phyloP scores from a whole-genome alignment of 2,329 filamentous ascomycete species.

The Hymenoscyphus albidus region DNA sequence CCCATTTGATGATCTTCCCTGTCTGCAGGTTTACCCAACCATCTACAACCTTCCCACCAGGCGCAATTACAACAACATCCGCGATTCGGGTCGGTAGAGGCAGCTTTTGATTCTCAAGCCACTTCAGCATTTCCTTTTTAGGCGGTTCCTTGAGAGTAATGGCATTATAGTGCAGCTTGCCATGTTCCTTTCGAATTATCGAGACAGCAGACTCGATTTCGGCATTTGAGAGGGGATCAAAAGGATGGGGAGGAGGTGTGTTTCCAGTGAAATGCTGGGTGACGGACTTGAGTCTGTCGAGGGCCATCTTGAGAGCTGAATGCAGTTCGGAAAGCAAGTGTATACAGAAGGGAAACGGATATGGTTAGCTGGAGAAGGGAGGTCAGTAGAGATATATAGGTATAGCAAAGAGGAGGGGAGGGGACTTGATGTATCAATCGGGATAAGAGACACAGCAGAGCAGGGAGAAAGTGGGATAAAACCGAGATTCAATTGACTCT shows the following conservation, averaged over 20 bases:
- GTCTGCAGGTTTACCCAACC: slow-evolving; percentile 71
- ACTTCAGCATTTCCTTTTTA: slow-evolving; percentile 78
- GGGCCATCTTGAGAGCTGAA: slow-evolving; percentile 45
- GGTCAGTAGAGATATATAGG: slow-evolving; percentile 7
- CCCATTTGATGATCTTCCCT: slow-evolving; percentile 68
- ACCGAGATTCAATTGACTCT: not conserved
- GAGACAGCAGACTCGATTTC: slow-evolving; percentile 72
- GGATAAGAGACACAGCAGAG: slow-evolving; percentile 6
- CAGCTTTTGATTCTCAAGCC: slow-evolving; percentile 63
- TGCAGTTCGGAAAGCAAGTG: not conserved
- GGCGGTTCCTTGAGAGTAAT: slow-evolving; percentile 80
- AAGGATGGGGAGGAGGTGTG: slow-evolving; percentile 58
- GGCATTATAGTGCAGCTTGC: slow-evolving; percentile 77
- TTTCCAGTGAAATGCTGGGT: slow-evolving; percentile 57
- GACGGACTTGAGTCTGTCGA: slow-evolving; percentile 61
- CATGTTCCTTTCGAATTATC: slow-evolving; percentile 65
- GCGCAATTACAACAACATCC: slow-evolving; percentile 78
- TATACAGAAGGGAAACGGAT: not conserved
- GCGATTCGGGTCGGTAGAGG: slow-evolving; percentile 68
- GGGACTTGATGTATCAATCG: slow-evolving; percentile 13
- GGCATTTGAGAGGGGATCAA: slow-evolving; percentile 68
- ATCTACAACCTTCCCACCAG: slow-evolving; percentile 76
- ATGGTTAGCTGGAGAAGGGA: slow-evolving; percentile 1
- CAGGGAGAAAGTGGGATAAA: slow-evolving; percentile 7
- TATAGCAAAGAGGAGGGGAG: not conserved